These are phyloP conservation scores for Lizonia empirigonia DNA, from an alignment of 2,329 filamentous ascomycete genomes.

Conservation along the genomic window DNA sequence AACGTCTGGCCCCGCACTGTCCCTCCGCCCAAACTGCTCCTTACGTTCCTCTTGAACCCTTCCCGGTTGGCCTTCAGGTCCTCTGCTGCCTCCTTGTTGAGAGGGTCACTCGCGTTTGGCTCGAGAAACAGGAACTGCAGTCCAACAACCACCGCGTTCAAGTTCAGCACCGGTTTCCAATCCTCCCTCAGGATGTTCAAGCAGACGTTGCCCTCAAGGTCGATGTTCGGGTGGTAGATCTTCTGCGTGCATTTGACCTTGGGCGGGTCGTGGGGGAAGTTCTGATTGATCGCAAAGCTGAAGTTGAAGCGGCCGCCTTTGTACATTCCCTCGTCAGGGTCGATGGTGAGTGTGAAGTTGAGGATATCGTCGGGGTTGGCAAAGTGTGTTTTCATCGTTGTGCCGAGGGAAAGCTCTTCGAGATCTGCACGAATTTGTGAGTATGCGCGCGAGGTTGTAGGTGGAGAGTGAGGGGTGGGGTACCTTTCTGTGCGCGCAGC, in stretches of 20 bases:
- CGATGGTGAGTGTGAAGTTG: slow-evolving; percentile 80
- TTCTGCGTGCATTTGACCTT: slow-evolving; percentile 98
- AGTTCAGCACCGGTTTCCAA: slow-evolving; percentile 97
- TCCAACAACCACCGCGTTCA: slow-evolving; percentile 95
- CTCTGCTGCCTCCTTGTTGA: slow-evolving; percentile 97
- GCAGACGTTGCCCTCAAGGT: slow-evolving; percentile 96
- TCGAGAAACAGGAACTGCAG: slow-evolving; percentile 97
- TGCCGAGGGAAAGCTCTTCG: slow-evolving; percentile 77
- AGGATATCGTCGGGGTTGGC: slow-evolving; percentile 84
- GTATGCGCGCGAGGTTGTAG: slow-evolving; percentile 1
- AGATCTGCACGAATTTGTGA: slow-evolving; percentile 63
- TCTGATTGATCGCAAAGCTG: slow-evolving; percentile 88
- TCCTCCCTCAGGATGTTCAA: slow-evolving; percentile 96
- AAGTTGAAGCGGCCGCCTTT: slow-evolving; percentile 87
- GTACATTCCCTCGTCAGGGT: slow-evolving; percentile 88
- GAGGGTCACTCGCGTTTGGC: slow-evolving; percentile 93
- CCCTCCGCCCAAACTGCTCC: slow-evolving; percentile 81
- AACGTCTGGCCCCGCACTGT: slow-evolving; percentile 73
- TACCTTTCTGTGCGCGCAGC: slow-evolving; percentile 94
- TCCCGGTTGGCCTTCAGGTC: slow-evolving; percentile 87
- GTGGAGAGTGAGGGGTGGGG: slow-evolving; percentile 3
- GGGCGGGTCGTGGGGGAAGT: slow-evolving; percentile 95
- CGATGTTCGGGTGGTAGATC: slow-evolving; percentile 99
- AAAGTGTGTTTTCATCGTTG: slow-evolving; percentile 81
- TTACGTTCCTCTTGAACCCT: slow-evolving; percentile 88